A percentile compares a stretch with the other conserved stretches of the same genome.
Conservation (phyloP, 1,284 basidiomycete species). For the Sanghuangporus weigelae region DNA sequence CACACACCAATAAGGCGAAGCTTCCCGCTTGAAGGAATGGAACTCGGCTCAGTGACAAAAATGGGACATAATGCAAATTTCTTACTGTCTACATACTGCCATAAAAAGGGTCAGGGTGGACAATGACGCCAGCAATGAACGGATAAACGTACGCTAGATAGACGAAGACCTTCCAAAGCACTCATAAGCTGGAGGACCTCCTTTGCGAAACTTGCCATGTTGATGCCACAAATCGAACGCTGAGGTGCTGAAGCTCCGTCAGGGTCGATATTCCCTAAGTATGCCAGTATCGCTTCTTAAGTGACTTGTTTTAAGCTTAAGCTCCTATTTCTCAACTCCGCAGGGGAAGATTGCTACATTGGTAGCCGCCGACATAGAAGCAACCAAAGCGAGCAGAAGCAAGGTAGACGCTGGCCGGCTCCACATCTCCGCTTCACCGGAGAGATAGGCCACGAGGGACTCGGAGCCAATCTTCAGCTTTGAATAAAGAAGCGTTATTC, state of each 20-base stretch:
- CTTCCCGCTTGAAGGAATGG: not conserved
- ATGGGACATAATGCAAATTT: not conserved
- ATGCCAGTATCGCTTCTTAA: too few relatives aligned
- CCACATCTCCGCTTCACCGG: too few relatives aligned
- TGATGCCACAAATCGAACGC: not conserved
- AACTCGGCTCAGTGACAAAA: not conserved
- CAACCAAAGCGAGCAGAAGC: not conserved
- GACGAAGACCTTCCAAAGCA: conserved; percentile 2
- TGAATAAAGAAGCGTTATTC: not conserved
- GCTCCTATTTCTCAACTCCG: not conserved
- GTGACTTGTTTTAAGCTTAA: too few relatives aligned
- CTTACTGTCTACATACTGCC: conserved; percentile 1
- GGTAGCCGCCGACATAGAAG: not conserved
- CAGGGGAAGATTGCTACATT: not conserved
- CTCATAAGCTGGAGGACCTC: not conserved
- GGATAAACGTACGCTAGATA: not conserved
- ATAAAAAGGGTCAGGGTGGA: not conserved
- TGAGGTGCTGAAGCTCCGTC: not conserved
- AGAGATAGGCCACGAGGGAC: not conserved
- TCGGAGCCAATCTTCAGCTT: not conserved
- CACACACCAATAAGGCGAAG: not conserved
- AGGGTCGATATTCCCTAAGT: not conserved
- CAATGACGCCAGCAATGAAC: not conserved
- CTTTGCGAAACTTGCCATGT: not conserved
- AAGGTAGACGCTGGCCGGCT: too few relatives aligned